Base-by-base conservation (phyloP, 2,329 filamentous ascomycete species). In the Graphium sp. region DNA sequence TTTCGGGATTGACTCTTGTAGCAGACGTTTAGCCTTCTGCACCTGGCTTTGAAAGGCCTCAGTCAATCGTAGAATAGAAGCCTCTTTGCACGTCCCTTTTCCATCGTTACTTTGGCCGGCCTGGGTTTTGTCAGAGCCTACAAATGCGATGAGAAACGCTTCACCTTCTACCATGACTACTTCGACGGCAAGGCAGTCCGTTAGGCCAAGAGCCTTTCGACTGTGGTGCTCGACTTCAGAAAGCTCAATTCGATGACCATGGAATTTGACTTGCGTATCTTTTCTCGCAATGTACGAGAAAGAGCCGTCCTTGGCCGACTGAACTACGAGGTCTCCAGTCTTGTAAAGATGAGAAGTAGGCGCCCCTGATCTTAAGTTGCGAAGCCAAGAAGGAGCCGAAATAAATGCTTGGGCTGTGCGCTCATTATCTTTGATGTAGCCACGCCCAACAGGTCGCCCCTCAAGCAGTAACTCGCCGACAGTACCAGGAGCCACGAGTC, bases 261-360 rank as follows among this genome's bases (percentile, higher is more conserved):
- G 40, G 5, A 50, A 38, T 35, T 51, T 51, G 33, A 50, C 39
- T 30, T 50, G 46, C 1, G n/a, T n/a, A n/a, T n/a, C n/a, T n/a
- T n/a, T n/a, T n/a, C n/a, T n/a, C n/a, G n/a, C n/a, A n/a, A n/a
- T n/a, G n/a, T n/a, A n/a, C n/a, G n/a, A n/a, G n/a, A n/a, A n/a
- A n/a, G n/a, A n/a, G n/a, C n/a, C n/a, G n/a, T n/a, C n/a, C n/a
- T n/a, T n/a, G n/a, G n/a, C n/a, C n/a, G n/a, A n/a, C n/a, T n/a
- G n/a, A n/a, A n/a, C n/a, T n/a, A 47, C 59, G 3, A 63, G 45
- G 34, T 65, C 60, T 5, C 60, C 60, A 1, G 59, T 62, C 32
- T 53, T 54, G 37, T 62, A 64, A 2, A 55, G 33, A 4, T 45
- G 45, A 5, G 37, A 12, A n/a, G 13, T 12, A 7, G 10, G 41